These are phyloP conservation scores for Kwoniella newhampshirensis DNA, from an alignment of 768 basidiomycete genomes.

Conservation along the genomic window DNA sequence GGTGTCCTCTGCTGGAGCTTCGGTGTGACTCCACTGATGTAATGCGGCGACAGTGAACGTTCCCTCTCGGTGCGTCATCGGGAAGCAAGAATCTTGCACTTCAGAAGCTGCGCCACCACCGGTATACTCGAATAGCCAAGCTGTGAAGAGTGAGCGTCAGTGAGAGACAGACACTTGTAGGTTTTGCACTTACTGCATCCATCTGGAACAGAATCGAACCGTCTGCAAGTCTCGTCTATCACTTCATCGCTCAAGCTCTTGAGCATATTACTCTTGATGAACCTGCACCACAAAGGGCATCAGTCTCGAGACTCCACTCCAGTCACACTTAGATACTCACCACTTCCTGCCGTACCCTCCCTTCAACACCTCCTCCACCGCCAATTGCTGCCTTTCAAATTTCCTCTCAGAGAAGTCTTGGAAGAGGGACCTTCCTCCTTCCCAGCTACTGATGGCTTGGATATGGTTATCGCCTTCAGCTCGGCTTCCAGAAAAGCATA, in stretches of 20 bases:
- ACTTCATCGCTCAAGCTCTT: slow-evolving; percentile 81
- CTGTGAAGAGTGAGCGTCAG: slow-evolving; percentile 43
- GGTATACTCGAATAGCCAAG: slow-evolving; percentile 89
- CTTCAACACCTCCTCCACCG: slow-evolving; percentile 82
- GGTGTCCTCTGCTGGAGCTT: slow-evolving; percentile 66
- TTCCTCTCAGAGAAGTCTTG: slow-evolving; percentile 90
- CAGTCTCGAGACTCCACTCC: not conserved
- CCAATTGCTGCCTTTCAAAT: slow-evolving; percentile 85
- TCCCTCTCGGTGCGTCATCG: slow-evolving; percentile 74
- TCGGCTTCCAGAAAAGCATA: slow-evolving; percentile 79
- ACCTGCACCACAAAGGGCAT: slow-evolving; percentile 57
- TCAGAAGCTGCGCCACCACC: slow-evolving; percentile 72
- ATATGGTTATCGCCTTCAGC: slow-evolving; percentile 74
- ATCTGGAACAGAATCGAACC: slow-evolving; percentile 78
- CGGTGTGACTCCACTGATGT: slow-evolving; percentile 82
- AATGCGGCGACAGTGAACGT: slow-evolving; percentile 82
- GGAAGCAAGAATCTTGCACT: slow-evolving; percentile 68
- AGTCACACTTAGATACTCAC: slow-evolving; percentile 58
- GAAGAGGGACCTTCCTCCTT: slow-evolving; percentile 77
- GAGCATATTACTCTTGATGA: slow-evolving; percentile 80
- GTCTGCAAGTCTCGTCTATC: slow-evolving; percentile 74
- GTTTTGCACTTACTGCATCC: slow-evolving; percentile 73
- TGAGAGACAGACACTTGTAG: not conserved
- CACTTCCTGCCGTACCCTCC: slow-evolving; percentile 60
- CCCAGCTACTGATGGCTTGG: slow-evolving; percentile 80